Evolutionary conservation across 2,329 filamentous ascomycete genomes (phyloP).

Genomic region (Pseudogymnoascus destructans): DNA sequence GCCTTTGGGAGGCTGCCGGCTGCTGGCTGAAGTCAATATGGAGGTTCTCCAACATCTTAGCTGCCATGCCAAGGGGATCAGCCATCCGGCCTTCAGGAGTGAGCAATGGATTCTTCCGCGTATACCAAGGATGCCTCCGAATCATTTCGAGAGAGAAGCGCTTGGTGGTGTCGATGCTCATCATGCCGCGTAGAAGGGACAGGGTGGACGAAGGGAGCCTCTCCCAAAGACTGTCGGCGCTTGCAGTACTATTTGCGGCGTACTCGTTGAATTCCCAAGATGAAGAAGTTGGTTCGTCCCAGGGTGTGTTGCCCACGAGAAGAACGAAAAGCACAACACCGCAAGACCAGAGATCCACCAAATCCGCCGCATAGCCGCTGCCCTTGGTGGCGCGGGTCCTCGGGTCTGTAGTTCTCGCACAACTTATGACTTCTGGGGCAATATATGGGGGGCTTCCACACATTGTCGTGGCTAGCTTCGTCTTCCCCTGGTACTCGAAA

Average conservation of each 20-base stretch:
- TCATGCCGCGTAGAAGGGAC: constrained; percentile 84
- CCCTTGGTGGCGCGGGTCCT: constrained; percentile 33
- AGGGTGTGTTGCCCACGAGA: constrained; percentile 90
- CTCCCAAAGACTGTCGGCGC: constrained; percentile 74
- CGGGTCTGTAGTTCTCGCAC: constrained; percentile 32
- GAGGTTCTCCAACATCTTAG: constrained; percentile 83
- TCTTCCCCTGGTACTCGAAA: constrained; percentile 76
- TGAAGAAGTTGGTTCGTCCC: constrained; percentile 77
- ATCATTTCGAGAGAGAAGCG: constrained; percentile 82
- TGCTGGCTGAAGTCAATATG: constrained; percentile 73
- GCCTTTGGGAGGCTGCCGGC: constrained; percentile 32
- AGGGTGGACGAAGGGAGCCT: constrained; percentile 60
- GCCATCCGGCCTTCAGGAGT: constrained; percentile 58
- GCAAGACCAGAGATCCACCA: constrained; percentile 93
- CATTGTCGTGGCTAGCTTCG: constrained; percentile 73
- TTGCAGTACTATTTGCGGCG: constrained; percentile 62
- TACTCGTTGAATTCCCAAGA: constrained; percentile 93
- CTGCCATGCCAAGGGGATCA: constrained; percentile 77
- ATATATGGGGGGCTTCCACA: constrained; percentile 97
- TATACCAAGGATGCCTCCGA: constrained; percentile 90
- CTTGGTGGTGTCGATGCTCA: constrained; percentile 60
- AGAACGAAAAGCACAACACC: constrained; percentile 96
- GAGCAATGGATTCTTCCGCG: constrained; percentile 64
- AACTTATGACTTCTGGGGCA: constrained; percentile 73
- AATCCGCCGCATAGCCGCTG: constrained; percentile 59